These are phyloP conservation scores for Stentor coeruleus DNA, from an alignment of 73 alveolate species.

Conservation along the genomic window DNA sequence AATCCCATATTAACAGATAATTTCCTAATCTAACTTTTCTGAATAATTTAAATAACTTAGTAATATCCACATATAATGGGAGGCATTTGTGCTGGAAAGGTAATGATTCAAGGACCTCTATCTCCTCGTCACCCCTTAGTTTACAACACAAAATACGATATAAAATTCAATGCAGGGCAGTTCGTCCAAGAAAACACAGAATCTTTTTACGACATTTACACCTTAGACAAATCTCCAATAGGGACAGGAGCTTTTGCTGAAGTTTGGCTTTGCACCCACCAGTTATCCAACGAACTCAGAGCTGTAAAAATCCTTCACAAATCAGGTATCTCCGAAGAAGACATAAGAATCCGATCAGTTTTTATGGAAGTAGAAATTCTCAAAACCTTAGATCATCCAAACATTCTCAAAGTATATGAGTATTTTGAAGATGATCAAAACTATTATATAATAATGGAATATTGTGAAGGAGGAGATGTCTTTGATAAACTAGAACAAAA, in stretches of 20 bases:
- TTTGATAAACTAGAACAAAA: conserved; percentile 72
- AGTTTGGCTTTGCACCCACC: conserved; percentile 7
- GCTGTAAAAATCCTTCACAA: conserved; percentile 19
- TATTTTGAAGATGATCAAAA: conserved; percentile 78
- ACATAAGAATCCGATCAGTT: not conserved
- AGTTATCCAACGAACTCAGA: not conserved
- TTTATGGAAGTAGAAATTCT: conserved; percentile 41
- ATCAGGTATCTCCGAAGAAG: not conserved
- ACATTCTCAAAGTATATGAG: conserved; percentile 69
- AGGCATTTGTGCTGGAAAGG: no score
- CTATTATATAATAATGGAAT: conserved; percentile 76
- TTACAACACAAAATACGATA: not conserved
- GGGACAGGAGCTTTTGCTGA: conserved; percentile 28
- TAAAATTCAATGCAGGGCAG: not conserved
- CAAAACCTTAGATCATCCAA: conserved; percentile 47
- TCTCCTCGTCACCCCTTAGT: not conserved
- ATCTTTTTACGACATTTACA: not conserved
- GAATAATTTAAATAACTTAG: no score
- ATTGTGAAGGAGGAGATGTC: conserved; percentile 84
- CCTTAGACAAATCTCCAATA: not conserved
- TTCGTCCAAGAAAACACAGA: conserved; percentile 2
- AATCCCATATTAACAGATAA: no score
- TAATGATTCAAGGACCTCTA: no score
- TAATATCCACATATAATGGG: no score
- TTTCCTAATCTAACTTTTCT: no score